These are phyloP conservation scores for Coriaria nepalensis DNA, from an alignment of 306 rosid species.

Conservation along the genomic window DNA sequence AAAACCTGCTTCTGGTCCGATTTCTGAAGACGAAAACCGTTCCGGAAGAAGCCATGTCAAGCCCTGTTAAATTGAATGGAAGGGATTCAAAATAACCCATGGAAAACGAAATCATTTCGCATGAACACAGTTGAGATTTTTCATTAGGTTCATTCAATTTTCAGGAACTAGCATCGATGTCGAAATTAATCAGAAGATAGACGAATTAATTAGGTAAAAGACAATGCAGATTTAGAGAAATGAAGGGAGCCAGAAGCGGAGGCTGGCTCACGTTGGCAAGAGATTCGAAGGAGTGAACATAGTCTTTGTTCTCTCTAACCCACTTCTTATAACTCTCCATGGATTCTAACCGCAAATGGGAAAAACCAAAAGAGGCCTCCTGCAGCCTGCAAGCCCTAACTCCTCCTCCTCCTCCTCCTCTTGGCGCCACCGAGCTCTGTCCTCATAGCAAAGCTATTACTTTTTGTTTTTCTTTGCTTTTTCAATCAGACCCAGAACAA, in stretches of 20 bases:
- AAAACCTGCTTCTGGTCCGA: conserved; percentile 99
- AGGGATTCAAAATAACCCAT: no score
- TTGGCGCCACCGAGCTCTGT: no score
- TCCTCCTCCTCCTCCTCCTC: no score
- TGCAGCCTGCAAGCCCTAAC: no score
- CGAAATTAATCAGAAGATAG: no score
- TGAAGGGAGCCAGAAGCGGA: conserved; percentile 20
- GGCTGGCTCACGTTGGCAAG: conserved; percentile 56
- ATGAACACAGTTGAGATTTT: no score
- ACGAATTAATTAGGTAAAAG: conserved; percentile 1
- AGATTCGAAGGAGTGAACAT: conserved; percentile 74
- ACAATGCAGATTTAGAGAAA: conserved; percentile 1
- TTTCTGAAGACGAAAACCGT: conserved; percentile 88
- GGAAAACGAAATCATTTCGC: no score
- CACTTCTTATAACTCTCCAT: conserved; percentile 86
- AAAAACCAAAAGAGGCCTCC: background rate
- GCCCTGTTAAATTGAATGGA: conserved; percentile 35
- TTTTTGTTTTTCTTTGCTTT: no score
- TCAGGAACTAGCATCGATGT: no score
- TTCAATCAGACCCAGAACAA: no score
- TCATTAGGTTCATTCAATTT: no score
- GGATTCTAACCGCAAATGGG: conserved; percentile 12
- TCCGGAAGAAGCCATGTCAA: conserved; percentile 96
- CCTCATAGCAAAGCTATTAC: no score
- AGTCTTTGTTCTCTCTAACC: conserved; percentile 81